Base-by-base conservation (phyloP, 1,284 basidiomycete species). In the Xerocomus minutiporus region DNA sequence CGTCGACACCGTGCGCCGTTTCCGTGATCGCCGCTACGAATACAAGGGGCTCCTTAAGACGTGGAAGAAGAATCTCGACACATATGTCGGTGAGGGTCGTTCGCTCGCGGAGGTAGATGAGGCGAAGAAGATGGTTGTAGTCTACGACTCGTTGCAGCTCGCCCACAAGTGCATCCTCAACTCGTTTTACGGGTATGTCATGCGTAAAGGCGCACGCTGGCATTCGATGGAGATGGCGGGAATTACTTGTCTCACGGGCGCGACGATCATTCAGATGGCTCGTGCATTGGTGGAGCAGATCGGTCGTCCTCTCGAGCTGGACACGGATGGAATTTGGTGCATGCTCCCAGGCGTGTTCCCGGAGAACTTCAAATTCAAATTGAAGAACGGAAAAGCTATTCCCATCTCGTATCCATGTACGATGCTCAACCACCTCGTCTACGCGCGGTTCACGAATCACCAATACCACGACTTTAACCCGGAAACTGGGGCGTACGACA, bases 161-260 rank as follows among this genome's bases (percentile, higher is more conserved):
- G 97, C 97, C 5, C 97, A 99, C 81, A 99, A 99, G 78, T 98
- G 94, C 72, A 99, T 99, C 69, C 83, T 99, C 62, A 99, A 99
- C 77, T 98, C 96, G 3, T 99, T 99, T 80, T 99, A 99, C 71
- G 97, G 97, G 46, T 99, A 99, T 66, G 97, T 99, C 70, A 99
- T 99, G 97, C 87, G 96, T 36, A 99, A 99, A 70, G 97, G 97
- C 53, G 97, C 97, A 15, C 81, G 97, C 23, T 99, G 97, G 97
- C 96, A 99, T 73, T 98, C 95, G 36, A 99, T 99, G 97, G 97
- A 99, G 75, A 99, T 99, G 97, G 97, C 97, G 0, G 97, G 97
- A 20, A 98, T 99, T 63, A 99, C 97, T 8, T 99, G 97, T 74
- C 76, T 99, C 46, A 99, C 97, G 0, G 97, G 97, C n/a, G 95